phyloP scores from a whole-genome alignment of 768 basidiomycete species.

The Collybiopsis confluens region DNA sequence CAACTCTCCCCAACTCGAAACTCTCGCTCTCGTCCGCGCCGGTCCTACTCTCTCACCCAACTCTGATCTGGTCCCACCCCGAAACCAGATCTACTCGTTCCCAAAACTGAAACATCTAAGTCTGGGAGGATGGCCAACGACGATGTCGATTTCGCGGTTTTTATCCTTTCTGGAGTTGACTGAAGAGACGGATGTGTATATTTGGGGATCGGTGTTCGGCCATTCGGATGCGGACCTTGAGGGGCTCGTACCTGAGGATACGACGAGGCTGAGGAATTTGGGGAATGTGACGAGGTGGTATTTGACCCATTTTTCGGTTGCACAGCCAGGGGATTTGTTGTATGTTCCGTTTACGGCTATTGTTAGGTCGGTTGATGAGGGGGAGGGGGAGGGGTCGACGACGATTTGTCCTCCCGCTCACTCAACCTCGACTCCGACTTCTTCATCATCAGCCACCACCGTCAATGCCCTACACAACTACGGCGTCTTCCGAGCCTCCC shows the following conservation, averaged over 20 bases:
- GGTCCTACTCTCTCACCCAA: conserved; percentile 6
- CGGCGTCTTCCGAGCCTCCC: not conserved
- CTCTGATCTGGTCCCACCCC: conserved; percentile 7
- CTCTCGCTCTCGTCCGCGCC: conserved; percentile 3
- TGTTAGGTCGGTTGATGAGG: not conserved
- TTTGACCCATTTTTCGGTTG: conserved; percentile 3
- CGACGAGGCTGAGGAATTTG: not conserved
- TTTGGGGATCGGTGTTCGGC: conserved; percentile 2
- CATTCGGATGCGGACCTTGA: not conserved
- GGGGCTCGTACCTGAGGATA: not conserved
- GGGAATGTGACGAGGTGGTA: conserved; percentile 1
- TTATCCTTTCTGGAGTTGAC: not conserved
- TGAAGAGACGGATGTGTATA: not conserved
- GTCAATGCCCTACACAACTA: not conserved
- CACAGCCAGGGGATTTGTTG: conserved; percentile 1
- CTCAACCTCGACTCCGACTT: no score
- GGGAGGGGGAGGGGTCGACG: no score
- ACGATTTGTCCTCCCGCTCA: no score
- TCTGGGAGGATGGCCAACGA: not conserved
- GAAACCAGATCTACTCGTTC: not conserved
- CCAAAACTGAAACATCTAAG: not conserved
- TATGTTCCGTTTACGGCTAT: conserved; percentile 5
- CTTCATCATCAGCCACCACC: no score
- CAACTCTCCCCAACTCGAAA: conserved; percentile 7
- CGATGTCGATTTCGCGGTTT: not conserved